Base-by-base conservation (phyloP, 1,139 yeast genomes). In the Scheffersomyces parashehatae region DNA sequence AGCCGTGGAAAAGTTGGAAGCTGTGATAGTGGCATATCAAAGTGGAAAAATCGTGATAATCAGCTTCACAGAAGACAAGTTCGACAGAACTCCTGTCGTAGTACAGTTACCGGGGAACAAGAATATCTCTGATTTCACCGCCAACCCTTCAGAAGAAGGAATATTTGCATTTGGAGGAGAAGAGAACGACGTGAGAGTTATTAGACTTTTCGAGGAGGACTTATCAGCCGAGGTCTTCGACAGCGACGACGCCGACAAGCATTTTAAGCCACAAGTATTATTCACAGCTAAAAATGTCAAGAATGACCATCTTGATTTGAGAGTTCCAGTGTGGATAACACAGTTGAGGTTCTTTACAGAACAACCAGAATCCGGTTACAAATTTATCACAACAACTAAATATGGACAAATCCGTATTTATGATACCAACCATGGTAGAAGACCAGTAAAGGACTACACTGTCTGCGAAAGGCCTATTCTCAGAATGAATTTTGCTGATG, bases 91-190 rank as follows among this genome's bases (percentile, higher is more conserved):
- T 9, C 76, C 77, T 2, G 46, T 67, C 2, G 52, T 56, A 34
- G 50, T 72, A 12, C 45, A 51, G 10, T 48, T 76, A 3, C 68
- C 70, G 1, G 59, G 54, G 3, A 64, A 64, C 34, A 80, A 74
- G 11, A 76, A 78, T 6, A 60, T 85, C 41, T 66, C 72, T 44
- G 63, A 81, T 29, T 76, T 80, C 55, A 62, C 69, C 34, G 55
- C 74, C 44, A 77, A 77, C 62, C 77, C 81, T 7, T 59, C 63
- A 37, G 65, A 64, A 32, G 57, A 60, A 28, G 76, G 80, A 15
- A 60, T 81, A 2, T 79, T 82, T 62, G 91, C 88, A 0, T 78
- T 68, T 56, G 95, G 93, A 38, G 95, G 95, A 36, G 81, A 85
- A 58, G 90, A 86, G 52, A 80, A 81, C 49, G 85, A 85, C 53